Percentiles rank a stretch among this genome's conserved stretches.
Evolutionary conservation across 257 asterid species (phyloP).

Genomic region (Plectranthus barbatus): DNA sequence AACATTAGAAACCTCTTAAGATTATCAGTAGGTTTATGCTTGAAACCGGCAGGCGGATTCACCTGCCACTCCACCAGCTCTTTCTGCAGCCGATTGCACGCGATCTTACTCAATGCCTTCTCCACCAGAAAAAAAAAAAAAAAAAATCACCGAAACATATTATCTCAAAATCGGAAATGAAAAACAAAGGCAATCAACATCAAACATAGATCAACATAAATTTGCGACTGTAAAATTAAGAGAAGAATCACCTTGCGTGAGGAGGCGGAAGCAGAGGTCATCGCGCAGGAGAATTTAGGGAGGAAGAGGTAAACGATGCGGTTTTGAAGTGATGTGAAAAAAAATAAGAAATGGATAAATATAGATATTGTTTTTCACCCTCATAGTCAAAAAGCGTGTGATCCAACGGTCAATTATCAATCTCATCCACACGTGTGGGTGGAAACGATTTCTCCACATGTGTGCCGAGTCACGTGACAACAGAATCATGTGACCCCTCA

Average conservation of each 20-base stretch:
- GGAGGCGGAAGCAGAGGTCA: background rate
- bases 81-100: slow-evolving; percentile 90
- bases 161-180: too few species aligned
- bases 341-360: too few species aligned
- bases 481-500: background rate
- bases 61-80: slow-evolving; percentile 97
- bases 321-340: background rate
- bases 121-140: background rate
- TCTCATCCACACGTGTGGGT: slow-evolving; percentile 4
- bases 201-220: too few species aligned
- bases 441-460: background rate
- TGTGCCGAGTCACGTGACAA: background rate
- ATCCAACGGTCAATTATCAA: background rate
- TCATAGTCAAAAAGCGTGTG: background rate
- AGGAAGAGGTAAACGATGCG: background rate
- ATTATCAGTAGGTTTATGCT: slow-evolving; percentile 85
- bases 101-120: slow-evolving; percentile 93
- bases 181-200: too few species aligned
- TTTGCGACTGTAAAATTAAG: too few species aligned
- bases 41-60: slow-evolving; percentile 90
- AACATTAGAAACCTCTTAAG: slow-evolving; percentile 67
- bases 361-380: background rate
- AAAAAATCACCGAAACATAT: too few species aligned
- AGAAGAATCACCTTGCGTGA: background rate
- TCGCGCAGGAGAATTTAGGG: too few species aligned